Percentiles rank a stretch among this genome's conserved stretches.
These are phyloP conservation scores for Paracorniculantispora psalliotae DNA, from an alignment of 2,329 filamentous ascomycete species.

Conservation along the genomic window DNA sequence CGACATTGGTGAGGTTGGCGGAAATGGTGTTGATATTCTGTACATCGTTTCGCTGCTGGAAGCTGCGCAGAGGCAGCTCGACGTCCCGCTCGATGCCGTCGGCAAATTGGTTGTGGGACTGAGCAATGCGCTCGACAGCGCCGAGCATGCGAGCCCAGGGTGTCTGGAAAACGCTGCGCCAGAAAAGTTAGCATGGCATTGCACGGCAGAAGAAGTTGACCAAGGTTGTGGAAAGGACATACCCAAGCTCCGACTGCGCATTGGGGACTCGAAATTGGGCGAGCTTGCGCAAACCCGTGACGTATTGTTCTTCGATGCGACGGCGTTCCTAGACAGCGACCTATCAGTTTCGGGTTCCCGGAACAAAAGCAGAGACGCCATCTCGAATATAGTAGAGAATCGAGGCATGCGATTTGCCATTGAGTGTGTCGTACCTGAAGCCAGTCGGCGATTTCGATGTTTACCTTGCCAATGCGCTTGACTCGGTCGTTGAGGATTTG, in stretches of 20 bases:
- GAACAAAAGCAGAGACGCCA: no score
- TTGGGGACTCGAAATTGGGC: constrained; percentile 69
- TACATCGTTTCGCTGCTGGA: constrained; percentile 70
- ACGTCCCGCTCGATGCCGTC: constrained; percentile 83
- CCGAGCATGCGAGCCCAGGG: constrained; percentile 86
- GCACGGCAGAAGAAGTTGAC: not conserved
- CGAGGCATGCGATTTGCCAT: not conserved
- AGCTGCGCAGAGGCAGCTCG: constrained; percentile 75
- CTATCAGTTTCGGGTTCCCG: not conserved
- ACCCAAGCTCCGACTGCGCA: constrained; percentile 80
- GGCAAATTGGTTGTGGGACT: constrained; percentile 76
- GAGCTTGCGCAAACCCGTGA: constrained; percentile 74
- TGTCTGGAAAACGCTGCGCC: constrained; percentile 72
- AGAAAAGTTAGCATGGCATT: not conserved
- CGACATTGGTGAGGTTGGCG: constrained; percentile 72
- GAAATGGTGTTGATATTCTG: constrained; percentile 76
- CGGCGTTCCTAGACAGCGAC: constrained; percentile 69
- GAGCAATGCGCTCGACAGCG: constrained; percentile 73
- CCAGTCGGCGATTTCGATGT: constrained; percentile 92
- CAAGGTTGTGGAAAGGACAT: constrained; percentile 32
- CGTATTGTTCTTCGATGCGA: constrained; percentile 86
- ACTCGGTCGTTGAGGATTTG: constrained; percentile 80
- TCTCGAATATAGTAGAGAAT: not conserved
- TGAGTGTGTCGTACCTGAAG: constrained; percentile 63
- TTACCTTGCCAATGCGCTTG: constrained; percentile 78